Conservation (phyloP, 495 filamentous ascomycete species). For the Bacidia gigantensis region DNA sequence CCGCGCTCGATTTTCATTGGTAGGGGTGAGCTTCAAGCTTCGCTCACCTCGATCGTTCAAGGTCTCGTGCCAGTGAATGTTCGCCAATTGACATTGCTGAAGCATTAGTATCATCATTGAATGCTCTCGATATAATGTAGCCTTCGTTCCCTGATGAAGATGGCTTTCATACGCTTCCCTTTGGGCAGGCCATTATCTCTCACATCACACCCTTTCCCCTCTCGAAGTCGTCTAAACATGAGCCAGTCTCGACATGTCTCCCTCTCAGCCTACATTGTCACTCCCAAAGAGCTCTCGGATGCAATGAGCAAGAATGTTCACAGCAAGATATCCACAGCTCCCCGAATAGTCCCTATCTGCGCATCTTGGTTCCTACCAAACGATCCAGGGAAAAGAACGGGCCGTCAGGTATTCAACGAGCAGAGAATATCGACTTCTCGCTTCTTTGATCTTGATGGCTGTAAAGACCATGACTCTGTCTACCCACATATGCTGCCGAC, state of each 20-base stretch:
- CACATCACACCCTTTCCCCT: background rate
- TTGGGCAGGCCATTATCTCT: background rate
- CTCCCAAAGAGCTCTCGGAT: conserved; percentile 63
- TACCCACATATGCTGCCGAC: conserved; percentile 97
- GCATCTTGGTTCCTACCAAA: conserved; percentile 96
- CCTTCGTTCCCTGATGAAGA: background rate
- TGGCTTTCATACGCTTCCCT: background rate
- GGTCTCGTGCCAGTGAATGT: too few relatives aligned
- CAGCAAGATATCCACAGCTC: conserved; percentile 57
- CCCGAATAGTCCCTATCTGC: conserved; percentile 75
- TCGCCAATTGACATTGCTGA: too few relatives aligned
- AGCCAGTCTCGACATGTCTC: conserved; percentile 28
- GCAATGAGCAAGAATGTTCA: conserved; percentile 66
- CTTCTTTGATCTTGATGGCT: conserved; percentile 92
- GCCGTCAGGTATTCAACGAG: conserved; percentile 58
- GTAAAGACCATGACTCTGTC: conserved; percentile 73
- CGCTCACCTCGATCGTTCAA: background rate
- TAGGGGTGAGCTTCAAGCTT: conserved; percentile 1
- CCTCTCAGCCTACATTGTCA: conserved; percentile 59
- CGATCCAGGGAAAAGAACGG: conserved; percentile 60
- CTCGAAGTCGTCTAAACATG: background rate
- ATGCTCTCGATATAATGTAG: background rate
- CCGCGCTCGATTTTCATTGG: background rate
- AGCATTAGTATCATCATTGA: too few relatives aligned
- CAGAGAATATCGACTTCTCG: conserved; percentile 70